These are phyloP conservation scores for Lolium multiflorum DNA, from an alignment of 176 grass and related monocot genomes.

Conservation along the genomic window DNA sequence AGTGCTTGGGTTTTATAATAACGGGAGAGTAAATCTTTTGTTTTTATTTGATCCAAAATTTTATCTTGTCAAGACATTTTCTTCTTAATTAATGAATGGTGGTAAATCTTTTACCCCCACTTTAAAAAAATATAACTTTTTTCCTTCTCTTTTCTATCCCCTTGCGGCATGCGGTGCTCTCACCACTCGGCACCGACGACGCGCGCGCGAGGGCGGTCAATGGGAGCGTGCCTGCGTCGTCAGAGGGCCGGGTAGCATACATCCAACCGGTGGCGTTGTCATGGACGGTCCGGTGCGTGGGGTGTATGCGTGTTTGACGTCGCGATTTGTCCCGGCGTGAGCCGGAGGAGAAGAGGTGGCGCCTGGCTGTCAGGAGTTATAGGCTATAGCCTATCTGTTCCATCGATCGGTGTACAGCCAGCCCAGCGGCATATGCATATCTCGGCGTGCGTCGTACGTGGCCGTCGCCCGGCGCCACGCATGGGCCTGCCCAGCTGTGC, in stretches of 20 bases:
- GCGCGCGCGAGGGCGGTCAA: conserved; percentile 4
- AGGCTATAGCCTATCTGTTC: background rate
- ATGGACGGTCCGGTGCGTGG: background rate
- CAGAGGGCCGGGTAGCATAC: too few species aligned
- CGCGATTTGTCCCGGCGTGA: conserved; percentile 31
- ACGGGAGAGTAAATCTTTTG: too few species aligned
- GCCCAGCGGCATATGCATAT: background rate
- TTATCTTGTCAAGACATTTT: too few species aligned
- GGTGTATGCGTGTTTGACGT: conserved; percentile 27
- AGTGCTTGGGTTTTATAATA: too few species aligned
- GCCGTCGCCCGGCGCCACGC: background rate
- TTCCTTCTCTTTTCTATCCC: too few species aligned
- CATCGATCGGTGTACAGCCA: background rate
- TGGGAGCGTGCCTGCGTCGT: too few species aligned
- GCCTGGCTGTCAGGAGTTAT: conserved; percentile 32
- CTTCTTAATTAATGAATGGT: too few species aligned
- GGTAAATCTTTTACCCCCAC: too few species aligned
- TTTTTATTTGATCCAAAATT: too few species aligned
- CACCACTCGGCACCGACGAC: conserved; percentile 32
- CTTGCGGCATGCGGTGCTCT: background rate
- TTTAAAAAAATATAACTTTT: too few species aligned
- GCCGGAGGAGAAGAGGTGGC: conserved; percentile 1
- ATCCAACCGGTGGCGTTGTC: background rate
- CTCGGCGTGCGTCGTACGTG: background rate
- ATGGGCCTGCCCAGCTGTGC: background rate